These are phyloP conservation scores for Calonectria hawksworthii DNA, from an alignment of 2,329 filamentous ascomycete species.

Conservation along the genomic window DNA sequence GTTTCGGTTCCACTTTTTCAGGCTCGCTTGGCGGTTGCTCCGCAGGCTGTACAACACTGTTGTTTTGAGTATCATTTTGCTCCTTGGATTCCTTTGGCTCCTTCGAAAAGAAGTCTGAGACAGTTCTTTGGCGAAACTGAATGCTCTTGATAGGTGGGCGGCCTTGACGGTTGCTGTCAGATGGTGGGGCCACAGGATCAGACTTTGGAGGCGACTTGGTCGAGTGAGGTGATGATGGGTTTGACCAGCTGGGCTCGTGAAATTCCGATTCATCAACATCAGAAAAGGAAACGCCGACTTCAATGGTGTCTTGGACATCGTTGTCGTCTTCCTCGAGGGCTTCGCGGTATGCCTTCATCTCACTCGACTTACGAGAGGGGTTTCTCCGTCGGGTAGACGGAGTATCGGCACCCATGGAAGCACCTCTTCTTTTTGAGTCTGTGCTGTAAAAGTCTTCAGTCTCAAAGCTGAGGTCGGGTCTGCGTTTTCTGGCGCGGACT, in stretches of 20 bases:
- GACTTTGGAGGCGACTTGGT: slow-evolving; percentile 39
- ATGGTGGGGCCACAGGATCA: slow-evolving; percentile 25
- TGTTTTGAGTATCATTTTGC: slow-evolving; percentile 23
- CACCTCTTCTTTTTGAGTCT: slow-evolving; percentile 53
- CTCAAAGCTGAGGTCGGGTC: slow-evolving; percentile 52
- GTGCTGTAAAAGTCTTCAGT: slow-evolving; percentile 49
- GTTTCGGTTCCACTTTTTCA: slow-evolving; percentile 38
- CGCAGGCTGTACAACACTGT: slow-evolving; percentile 33
- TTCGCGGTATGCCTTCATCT: slow-evolving; percentile 50
- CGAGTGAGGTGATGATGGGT: slow-evolving; percentile 47
- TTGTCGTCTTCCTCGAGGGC: slow-evolving; percentile 56
- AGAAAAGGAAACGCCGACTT: slow-evolving; percentile 62
- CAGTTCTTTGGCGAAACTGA: slow-evolving; percentile 22
- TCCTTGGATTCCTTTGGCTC: neutral
- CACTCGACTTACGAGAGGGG: slow-evolving; percentile 55
- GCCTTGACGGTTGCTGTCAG: slow-evolving; percentile 19
- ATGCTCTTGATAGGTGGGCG: slow-evolving; percentile 25
- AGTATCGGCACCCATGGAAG: slow-evolving; percentile 53
- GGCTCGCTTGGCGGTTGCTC: slow-evolving; percentile 34
- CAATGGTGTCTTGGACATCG: slow-evolving; percentile 70
- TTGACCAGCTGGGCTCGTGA: slow-evolving; percentile 42
- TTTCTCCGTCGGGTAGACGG: slow-evolving; percentile 56
- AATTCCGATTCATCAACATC: slow-evolving; percentile 51
- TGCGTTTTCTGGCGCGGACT: slow-evolving; percentile 54
- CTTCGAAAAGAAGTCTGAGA: slow-evolving; percentile 15